A percentile compares a stretch with the other conserved stretches of the same genome.
Evolutionary conservation across 176 grass and related monocot genomes (phyloP).

Genomic region (Eragrostis nindensis): DNA sequence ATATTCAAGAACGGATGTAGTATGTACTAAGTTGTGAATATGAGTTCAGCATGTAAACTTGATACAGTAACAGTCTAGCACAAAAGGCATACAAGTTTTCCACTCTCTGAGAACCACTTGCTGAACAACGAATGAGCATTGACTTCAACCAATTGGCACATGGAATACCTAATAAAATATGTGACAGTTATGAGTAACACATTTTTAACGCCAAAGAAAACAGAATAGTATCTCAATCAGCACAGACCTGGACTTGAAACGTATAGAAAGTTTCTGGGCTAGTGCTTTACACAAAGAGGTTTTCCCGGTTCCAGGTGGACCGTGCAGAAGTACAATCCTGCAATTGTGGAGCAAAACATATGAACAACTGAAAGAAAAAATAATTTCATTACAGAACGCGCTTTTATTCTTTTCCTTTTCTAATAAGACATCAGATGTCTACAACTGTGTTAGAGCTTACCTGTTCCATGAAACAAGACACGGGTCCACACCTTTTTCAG

Average conservation of each 20-base stretch:
- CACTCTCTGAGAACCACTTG: conserved; percentile 99
- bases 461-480: conserved; percentile 98
- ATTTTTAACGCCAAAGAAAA: conserved; percentile 25
- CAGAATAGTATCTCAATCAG: conserved; percentile 26
- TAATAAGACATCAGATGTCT: conserved; percentile 17
- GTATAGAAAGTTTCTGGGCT: conserved; percentile 98
- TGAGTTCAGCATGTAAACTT: conserved; percentile 18
- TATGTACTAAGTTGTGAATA: not conserved
- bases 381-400: conserved; percentile 13
- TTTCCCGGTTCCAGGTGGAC: conserved; percentile 98
- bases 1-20: not conserved
- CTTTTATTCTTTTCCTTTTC: not conserved
- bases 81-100: conserved; percentile 85
- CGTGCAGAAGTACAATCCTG: conserved; percentile 99
- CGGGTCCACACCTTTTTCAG: conserved; percentile 84
- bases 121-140: conserved; percentile 99
- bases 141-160: conserved; percentile 94
- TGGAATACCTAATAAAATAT: conserved; percentile 71
- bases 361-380: conserved; percentile 26
- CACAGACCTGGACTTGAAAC: conserved; percentile 76
- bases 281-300: conserved; percentile 98
- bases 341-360: conserved; percentile 28
- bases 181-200: conserved; percentile 29
- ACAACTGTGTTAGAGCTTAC: conserved; percentile 49
- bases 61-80: not conserved